phyloP scores from a whole-genome alignment of 352 stramenopile genomes.

The Pythium dissotocum region DNA sequence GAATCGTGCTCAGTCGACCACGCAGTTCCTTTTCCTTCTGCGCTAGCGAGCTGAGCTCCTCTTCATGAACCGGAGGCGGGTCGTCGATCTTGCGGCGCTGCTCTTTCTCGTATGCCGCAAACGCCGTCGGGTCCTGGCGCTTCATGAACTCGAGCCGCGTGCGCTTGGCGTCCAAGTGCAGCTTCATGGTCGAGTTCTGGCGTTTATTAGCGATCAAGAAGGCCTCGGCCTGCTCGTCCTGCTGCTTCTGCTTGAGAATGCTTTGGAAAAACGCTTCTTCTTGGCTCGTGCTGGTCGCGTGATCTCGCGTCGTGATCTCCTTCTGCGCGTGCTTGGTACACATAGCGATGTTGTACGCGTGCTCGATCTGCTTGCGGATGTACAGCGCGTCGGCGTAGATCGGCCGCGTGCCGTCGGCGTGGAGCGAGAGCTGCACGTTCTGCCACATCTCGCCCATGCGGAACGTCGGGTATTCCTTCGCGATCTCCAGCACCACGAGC shows the following conservation, averaged over 20 bases:
- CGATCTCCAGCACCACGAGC: conserved; percentile 68
- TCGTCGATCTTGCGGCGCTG: conserved; percentile 46
- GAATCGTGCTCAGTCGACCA: conserved; percentile 55
- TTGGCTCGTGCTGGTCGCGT: conserved; percentile 13
- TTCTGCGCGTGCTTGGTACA: conserved; percentile 64
- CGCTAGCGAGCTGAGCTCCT: conserved; percentile 46
- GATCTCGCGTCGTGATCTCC: conserved; percentile 41
- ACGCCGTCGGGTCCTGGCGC: conserved; percentile 55
- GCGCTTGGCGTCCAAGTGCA: conserved; percentile 75
- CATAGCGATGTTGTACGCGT: conserved; percentile 66
- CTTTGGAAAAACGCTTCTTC: conserved; percentile 54
- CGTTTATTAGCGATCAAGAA: conserved; percentile 52
- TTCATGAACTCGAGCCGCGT: conserved; percentile 72
- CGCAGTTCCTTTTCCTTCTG: conserved; percentile 62
- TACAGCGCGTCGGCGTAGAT: conserved; percentile 80
- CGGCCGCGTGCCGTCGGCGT: conserved; percentile 61
- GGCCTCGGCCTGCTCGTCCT: conserved; percentile 60
- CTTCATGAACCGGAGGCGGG: conserved; percentile 46
- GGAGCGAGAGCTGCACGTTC: conserved; percentile 57
- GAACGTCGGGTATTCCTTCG: conserved; percentile 74
- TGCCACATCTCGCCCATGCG: conserved; percentile 75
- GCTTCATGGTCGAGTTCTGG: conserved; percentile 75
- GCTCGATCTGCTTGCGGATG: conserved; percentile 71
- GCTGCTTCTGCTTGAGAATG: conserved; percentile 65
- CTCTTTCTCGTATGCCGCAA: conserved; percentile 50